Percentiles rank a stretch among this genome's conserved stretches.
phyloP scores from a whole-genome alignment of 75 land plant species.

The Cryptomeria japonica region DNA sequence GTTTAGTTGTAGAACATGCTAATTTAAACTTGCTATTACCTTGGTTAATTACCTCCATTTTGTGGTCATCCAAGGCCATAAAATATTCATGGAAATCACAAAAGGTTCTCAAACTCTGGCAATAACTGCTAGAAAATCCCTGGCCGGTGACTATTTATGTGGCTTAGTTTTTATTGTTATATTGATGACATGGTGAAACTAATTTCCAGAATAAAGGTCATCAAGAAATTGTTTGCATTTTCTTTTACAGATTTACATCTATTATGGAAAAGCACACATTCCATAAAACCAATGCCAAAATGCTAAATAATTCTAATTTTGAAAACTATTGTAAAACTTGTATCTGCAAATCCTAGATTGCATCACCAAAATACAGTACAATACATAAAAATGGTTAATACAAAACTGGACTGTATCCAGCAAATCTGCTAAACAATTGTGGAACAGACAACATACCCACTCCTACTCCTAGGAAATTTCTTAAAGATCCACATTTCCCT shows the following conservation, averaged over 20 bases:
- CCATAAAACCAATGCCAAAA: neutral
- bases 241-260: neutral
- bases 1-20: neutral
- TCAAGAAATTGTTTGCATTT: neutral
- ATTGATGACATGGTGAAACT: neutral
- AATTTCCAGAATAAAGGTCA: neutral
- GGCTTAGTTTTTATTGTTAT: neutral
- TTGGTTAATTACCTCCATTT: neutral
- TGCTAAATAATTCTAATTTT: neutral
- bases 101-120: neutral
- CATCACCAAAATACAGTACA: neutral
- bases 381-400: neutral
- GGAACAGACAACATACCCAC: neutral
- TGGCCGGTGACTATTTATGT: neutral
- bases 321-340: neutral
- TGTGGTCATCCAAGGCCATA: neutral
- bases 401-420: neutral
- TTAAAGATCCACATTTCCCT: neutral
- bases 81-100: neutral
- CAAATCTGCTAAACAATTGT: neutral
- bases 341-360: neutral
- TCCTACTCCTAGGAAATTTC: neutral
- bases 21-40: neutral
- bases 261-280: neutral
- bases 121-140: neutral